Evolutionary conservation across 148 eudicot genomes (phyloP).

Genomic region (Suaeda aralocaspica): DNA sequence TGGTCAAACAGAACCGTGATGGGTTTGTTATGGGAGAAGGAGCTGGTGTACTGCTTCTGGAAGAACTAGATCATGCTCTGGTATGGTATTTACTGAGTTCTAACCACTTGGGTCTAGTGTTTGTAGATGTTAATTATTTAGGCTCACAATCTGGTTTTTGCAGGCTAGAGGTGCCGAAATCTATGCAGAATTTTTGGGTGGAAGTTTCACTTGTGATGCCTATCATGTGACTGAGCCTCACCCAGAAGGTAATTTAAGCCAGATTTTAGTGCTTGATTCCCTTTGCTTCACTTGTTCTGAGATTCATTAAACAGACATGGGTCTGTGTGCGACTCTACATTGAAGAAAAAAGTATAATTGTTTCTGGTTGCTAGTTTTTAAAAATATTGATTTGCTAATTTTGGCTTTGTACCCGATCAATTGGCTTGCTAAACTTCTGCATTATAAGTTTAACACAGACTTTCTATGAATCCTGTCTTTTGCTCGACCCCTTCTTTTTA

Average conservation of each 20-base stretch:
- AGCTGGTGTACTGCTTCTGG: slow-evolving; percentile 87
- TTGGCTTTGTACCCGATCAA: not conserved
- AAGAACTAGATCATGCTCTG: slow-evolving; percentile 95
- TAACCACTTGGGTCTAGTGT: not conserved
- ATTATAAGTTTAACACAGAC: not conserved
- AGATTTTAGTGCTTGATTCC: not conserved
- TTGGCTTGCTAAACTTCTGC: not conserved
- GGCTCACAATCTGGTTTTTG: slow-evolving; percentile 9
- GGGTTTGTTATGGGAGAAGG: slow-evolving; percentile 99
- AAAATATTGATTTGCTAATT: not conserved
- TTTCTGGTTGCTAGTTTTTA: not conserved
- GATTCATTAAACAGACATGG: not conserved
- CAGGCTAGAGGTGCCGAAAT: slow-evolving; percentile 91
- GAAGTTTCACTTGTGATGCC: slow-evolving; percentile 96
- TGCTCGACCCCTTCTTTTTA: not conserved
- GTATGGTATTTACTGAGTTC: slow-evolving; percentile 27
- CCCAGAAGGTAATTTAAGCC: slow-evolving; percentile 57
- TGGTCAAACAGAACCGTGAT: slow-evolving; percentile 67
- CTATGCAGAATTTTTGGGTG: slow-evolving; percentile 94
- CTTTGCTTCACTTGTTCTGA: not conserved
- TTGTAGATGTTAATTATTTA: not conserved
- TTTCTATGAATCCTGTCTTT: not conserved
- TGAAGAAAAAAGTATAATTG: too few relatives aligned
- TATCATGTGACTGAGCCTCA: slow-evolving; percentile 99
- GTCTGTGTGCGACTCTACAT: too few relatives aligned